phyloP scores from a whole-genome alignment of 163 green algal genomes.

The Botryococcus braunii region DNA sequence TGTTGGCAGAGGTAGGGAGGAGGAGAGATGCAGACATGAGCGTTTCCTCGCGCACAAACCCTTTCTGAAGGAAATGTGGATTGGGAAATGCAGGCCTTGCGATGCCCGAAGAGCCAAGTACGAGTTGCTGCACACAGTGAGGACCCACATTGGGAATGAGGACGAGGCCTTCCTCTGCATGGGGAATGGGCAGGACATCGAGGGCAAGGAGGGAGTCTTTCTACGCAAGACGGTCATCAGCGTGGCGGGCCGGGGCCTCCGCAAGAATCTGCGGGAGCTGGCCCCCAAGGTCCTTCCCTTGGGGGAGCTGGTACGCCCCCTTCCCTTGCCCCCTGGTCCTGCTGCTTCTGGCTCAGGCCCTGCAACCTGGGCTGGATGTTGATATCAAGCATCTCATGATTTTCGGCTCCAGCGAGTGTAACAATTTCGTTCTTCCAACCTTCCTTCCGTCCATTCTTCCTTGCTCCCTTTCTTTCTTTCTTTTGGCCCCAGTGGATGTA shows the following conservation, averaged over 20 bases:
- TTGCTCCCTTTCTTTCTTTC: too few species aligned
- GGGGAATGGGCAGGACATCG: constrained; percentile 7
- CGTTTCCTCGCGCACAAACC: too few species aligned
- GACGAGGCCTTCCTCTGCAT: constrained; percentile 12
- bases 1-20: too few species aligned
- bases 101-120: constrained; percentile 9
- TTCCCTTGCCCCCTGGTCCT: not conserved
- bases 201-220: constrained; percentile 32
- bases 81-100: not conserved
- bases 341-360: not conserved
- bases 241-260: constrained; percentile 34
- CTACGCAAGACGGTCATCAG: constrained; percentile 52
- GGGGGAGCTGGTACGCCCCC: constrained; percentile 1
- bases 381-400: not conserved
- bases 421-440: too few species aligned
- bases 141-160: constrained; percentile 7
- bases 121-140: constrained; percentile 3
- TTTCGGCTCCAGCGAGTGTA: too few species aligned
- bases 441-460: too few species aligned
- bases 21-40: too few species aligned
- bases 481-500: too few species aligned
- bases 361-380: not conserved
- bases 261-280: not conserved
- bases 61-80: not conserved
- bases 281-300: constrained; percentile 7